Evolutionary conservation across 805 yeast genomes (phyloP).

Genomic region (Sugiyamaella qingdaonensis): DNA sequence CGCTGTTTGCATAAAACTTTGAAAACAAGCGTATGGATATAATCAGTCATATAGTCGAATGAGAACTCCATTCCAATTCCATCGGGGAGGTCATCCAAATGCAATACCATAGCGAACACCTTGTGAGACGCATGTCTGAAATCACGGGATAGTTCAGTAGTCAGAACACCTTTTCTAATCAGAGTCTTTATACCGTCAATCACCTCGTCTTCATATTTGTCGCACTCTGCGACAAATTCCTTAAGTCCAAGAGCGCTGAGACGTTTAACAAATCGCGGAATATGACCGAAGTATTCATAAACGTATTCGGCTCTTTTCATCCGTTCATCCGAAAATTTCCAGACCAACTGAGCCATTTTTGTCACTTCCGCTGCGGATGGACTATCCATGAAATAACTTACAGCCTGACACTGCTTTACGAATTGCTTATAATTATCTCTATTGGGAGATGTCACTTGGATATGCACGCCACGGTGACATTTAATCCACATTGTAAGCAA

Average conservation of each 20-base stretch:
- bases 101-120: background rate
- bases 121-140: background rate
- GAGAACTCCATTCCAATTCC: background rate
- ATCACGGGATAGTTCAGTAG: background rate
- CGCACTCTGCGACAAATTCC: background rate
- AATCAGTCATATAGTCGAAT: background rate
- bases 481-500: background rate
- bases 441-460: background rate
- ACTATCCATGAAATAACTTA: background rate
- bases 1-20: background rate
- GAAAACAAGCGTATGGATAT: background rate
- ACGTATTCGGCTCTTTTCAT: background rate
- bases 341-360: background rate
- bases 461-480: background rate
- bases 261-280: background rate
- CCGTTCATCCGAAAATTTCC: background rate
- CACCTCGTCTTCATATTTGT: too few species aligned
- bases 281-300: background rate
- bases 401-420: background rate
- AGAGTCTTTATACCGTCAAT: background rate
- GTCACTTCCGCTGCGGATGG: background rate
- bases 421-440: too few species aligned
- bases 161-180: background rate
- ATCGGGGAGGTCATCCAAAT: too few species aligned
- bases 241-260: background rate